Percentiles rank a stretch among this genome's conserved stretches.
Evolutionary conservation across 306 rosid species (phyloP).

Genomic region (Vicia faba): DNA sequence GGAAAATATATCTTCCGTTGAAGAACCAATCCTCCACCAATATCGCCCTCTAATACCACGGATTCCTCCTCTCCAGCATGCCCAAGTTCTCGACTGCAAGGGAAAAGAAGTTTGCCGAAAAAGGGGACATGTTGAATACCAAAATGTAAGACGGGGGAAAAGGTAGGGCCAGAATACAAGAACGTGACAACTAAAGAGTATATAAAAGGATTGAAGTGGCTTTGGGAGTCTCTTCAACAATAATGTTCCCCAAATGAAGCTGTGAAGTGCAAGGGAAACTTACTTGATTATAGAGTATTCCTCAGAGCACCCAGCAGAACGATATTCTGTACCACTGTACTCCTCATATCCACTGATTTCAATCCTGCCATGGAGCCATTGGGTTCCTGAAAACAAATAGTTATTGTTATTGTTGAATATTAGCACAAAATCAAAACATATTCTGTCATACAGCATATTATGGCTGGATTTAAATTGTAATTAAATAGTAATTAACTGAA

Average conservation of each 20-base stretch:
- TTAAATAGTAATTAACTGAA: too few species aligned
- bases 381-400: conserved; percentile 59
- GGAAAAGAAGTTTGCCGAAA: conserved; percentile 19
- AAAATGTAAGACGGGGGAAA: neutral
- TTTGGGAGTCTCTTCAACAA: conserved; percentile 13
- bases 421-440: too few species aligned
- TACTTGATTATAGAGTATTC: conserved; percentile 76
- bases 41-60: conserved; percentile 74
- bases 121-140: conserved; percentile 24
- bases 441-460: too few species aligned
- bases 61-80: conserved; percentile 72
- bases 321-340: conserved; percentile 83
- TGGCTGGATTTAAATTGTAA: too few species aligned
- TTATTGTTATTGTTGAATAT: conserved; percentile 26
- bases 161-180: conserved; percentile 2
- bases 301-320: conserved; percentile 93
- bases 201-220: conserved; percentile 19
- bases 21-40: conserved; percentile 88
- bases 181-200: neutral
- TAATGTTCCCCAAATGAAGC: conserved; percentile 12
- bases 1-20: conserved; percentile 63
- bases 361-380: conserved; percentile 89
- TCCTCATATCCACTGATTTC: conserved; percentile 87
- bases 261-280: conserved; percentile 36
- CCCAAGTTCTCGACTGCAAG: conserved; percentile 67